Conservation (phyloP, 306 rosid species). For the Alnus rubra region DNA sequence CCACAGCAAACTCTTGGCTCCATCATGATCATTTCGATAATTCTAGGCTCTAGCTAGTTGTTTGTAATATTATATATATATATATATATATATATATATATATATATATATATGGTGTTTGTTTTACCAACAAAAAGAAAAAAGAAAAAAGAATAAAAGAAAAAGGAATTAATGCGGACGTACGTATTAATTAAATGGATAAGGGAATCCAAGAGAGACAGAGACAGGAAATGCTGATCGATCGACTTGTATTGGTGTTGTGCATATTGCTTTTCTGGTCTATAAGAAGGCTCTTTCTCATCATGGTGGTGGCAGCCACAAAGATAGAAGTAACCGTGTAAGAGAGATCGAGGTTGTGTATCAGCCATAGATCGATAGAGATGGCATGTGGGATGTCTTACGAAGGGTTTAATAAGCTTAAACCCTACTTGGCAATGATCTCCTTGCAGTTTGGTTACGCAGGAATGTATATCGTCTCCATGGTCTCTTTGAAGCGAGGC, state of each 20-base stretch:
- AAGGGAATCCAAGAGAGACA: slow-evolving; percentile 50
- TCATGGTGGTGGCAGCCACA: slow-evolving; percentile 19
- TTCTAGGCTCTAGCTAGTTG: slow-evolving; percentile 33
- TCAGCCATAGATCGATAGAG: neutral
- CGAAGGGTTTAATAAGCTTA: slow-evolving; percentile 36
- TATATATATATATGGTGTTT: too few relatives aligned
- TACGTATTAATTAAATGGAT: slow-evolving; percentile 46
- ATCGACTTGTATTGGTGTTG: slow-evolving; percentile 36
- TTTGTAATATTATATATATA: neutral
- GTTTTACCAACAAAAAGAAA: neutral
- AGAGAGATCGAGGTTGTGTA: slow-evolving; percentile 4
- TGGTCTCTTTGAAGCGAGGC: slow-evolving; percentile 90
- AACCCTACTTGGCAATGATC: slow-evolving; percentile 85
- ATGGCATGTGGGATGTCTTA: slow-evolving; percentile 44
- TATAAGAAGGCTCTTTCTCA: slow-evolving; percentile 45
- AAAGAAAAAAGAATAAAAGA: neutral
- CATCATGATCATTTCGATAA: slow-evolving; percentile 1
- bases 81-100: too few relatives aligned
- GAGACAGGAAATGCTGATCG: slow-evolving; percentile 41
- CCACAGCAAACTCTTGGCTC: slow-evolving; percentile 9
- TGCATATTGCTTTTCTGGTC: slow-evolving; percentile 39
- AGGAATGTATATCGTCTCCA: slow-evolving; percentile 84
- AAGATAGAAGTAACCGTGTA: neutral
- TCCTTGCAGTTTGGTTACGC: slow-evolving; percentile 90
- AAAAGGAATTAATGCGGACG: neutral